Conservation (phyloP, 345 rosid genomes). For the Eucalyptus microcorys region DNA sequence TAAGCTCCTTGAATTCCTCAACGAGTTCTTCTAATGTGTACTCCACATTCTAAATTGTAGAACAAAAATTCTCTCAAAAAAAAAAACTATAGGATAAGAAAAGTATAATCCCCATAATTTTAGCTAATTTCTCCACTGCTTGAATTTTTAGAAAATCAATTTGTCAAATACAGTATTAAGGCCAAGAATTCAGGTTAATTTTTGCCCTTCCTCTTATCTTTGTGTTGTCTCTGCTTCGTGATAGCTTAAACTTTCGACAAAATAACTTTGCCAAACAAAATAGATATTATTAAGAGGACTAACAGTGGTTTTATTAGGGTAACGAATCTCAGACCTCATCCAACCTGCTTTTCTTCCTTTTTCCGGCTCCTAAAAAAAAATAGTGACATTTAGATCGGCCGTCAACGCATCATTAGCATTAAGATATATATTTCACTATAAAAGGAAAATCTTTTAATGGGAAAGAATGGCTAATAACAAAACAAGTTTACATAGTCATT, state of each 20-base stretch:
- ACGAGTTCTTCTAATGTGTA: not conserved
- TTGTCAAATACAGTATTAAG: not conserved
- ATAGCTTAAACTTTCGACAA: not conserved
- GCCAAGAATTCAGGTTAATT: not conserved
- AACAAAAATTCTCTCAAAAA: not conserved
- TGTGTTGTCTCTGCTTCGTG: not conserved
- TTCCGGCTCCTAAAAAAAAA: not conserved
- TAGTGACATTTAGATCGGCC: not conserved
- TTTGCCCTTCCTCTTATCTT: not conserved
- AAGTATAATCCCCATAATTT: not conserved
- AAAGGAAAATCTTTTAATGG: not conserved
- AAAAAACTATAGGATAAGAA: not conserved
- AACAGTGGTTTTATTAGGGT: not conserved
- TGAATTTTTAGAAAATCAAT: not conserved
- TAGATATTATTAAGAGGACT: not conserved
- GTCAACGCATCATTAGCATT: not conserved
- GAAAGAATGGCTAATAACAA: not conserved
- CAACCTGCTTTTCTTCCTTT: not conserved
- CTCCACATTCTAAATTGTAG: not conserved
- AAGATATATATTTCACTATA: not conserved
- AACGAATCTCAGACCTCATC: not conserved
- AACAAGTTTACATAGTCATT: not conserved
- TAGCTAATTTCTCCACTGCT: not conserved
- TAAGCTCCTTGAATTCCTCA: not conserved
- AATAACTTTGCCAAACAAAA: not conserved